phyloP scores from a whole-genome alignment of 371 early-diverging fungal species.

The Saksenaea vasiformis region DNA sequence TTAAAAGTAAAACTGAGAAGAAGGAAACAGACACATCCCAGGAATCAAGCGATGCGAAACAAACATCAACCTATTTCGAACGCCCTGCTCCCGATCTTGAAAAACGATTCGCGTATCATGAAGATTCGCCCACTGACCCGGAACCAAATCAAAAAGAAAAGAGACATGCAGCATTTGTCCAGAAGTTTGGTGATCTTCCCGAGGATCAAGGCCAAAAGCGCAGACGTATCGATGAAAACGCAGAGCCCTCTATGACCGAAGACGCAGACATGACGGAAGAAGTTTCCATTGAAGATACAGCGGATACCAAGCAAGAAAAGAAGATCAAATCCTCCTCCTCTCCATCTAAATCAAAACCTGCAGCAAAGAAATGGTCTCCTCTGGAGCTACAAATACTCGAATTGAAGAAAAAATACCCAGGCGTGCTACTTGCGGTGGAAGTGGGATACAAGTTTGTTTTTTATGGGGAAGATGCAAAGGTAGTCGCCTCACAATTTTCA shows the following conservation, averaged over 20 bases:
- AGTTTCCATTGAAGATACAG: not conserved
- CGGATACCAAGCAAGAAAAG: not conserved
- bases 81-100: not conserved
- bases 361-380: slow-evolving; percentile 67
- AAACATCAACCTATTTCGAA: not conserved
- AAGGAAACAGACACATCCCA: not conserved
- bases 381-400: slow-evolving; percentile 81
- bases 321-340: not conserved
- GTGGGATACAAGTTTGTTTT: slow-evolving; percentile 90
- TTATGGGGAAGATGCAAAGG: slow-evolving; percentile 76
- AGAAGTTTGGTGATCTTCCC: slow-evolving; percentile 27
- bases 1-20: slow-evolving; percentile 10
- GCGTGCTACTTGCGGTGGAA: slow-evolving; percentile 77
- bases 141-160: slow-evolving; percentile 9
- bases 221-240: slow-evolving; percentile 9
- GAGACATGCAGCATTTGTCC: slow-evolving; percentile 29
- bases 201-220: slow-evolving; percentile 18
- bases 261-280: not conserved
- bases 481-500: slow-evolving; percentile 10
- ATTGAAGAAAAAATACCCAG: slow-evolving; percentile 70
- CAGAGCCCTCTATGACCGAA: not conserved
- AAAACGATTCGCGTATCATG: slow-evolving; percentile 4
- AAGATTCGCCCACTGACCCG: not conserved
- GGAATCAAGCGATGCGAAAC: not conserved
- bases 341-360: slow-evolving; percentile 7